These are phyloP conservation scores for Adansonia gregorii DNA, from an alignment of 441 rosid species.

Conservation along the genomic window DNA sequence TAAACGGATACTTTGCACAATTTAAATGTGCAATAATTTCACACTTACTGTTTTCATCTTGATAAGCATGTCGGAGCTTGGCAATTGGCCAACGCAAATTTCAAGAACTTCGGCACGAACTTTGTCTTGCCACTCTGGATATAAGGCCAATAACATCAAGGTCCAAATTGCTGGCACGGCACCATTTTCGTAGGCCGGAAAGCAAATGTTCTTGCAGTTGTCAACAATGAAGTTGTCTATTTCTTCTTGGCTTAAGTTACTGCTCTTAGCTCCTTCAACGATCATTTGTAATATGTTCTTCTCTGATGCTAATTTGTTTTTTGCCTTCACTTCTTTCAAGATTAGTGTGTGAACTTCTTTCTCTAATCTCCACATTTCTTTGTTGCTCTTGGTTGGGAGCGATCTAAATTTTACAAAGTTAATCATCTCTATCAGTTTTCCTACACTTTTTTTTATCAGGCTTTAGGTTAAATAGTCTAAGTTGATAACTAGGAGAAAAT, in stretches of 20 bases:
- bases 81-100: constrained; percentile 27
- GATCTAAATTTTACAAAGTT: neutral
- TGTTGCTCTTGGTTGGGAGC: constrained; percentile 27
- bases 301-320: constrained; percentile 29
- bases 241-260: constrained; percentile 19
- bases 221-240: constrained; percentile 35
- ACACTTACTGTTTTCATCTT: constrained; percentile 3
- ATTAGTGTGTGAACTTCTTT: constrained; percentile 6
- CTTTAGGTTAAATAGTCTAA: neutral
- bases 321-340: constrained; percentile 23
- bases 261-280: constrained; percentile 38
- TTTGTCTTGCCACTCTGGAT: constrained; percentile 52
- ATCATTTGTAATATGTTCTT: constrained; percentile 46
- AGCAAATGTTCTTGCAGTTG: constrained; percentile 55
- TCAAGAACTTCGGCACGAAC: constrained; percentile 32
- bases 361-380: constrained; percentile 14
- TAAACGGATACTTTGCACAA: no score
- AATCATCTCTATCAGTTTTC: neutral
- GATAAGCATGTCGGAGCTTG: constrained; percentile 35
- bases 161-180: constrained; percentile 49
- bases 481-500: neutral
- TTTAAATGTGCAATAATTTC: neutral
- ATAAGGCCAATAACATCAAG: constrained; percentile 46
- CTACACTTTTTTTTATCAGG: neutral
- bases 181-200: constrained; percentile 53